A percentile compares a stretch with the other conserved stretches of the same genome.
Conservation (phyloP, 441 rosid genomes). For the Aquilaria agallochum region DNA sequence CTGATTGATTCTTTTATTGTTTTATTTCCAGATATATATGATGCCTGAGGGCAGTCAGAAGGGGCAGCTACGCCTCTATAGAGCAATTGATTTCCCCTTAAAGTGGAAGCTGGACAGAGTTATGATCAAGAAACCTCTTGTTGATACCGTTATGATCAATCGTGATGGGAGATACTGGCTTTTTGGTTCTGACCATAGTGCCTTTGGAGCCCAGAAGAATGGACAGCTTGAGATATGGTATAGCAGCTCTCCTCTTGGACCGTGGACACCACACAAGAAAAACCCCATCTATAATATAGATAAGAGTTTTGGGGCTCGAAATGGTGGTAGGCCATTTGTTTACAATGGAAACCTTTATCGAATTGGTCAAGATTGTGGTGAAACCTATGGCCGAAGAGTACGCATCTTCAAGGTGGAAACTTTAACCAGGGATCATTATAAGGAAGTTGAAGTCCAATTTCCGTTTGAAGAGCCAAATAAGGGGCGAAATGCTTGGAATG, state of each 20-base stretch:
- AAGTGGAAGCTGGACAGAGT: constrained; percentile 71
- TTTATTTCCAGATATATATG: constrained; percentile 72
- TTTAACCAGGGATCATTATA: constrained; percentile 62
- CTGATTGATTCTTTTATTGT: not conserved
- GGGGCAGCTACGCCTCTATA: constrained; percentile 79
- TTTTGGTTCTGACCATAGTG: constrained; percentile 85
- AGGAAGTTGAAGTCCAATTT: constrained; percentile 72
- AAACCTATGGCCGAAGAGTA: constrained; percentile 65
- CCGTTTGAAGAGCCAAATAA: constrained; percentile 40
- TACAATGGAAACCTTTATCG: constrained; percentile 79
- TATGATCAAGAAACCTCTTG: constrained; percentile 67
- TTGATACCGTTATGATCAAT: constrained; percentile 62
- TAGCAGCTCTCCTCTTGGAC: constrained; percentile 80
- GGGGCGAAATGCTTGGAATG: constrained; percentile 84
- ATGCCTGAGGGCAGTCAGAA: constrained; percentile 80
- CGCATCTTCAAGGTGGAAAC: constrained; percentile 61
- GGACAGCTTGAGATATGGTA: constrained; percentile 92
- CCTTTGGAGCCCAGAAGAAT: constrained; percentile 56
- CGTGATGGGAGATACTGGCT: constrained; percentile 70
- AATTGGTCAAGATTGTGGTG: constrained; percentile 91
- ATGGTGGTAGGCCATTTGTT: constrained; percentile 85
- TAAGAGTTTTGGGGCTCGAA: constrained; percentile 73
- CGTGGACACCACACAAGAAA: constrained; percentile 89
- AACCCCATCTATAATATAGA: constrained; percentile 73
- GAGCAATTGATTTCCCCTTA: constrained; percentile 74